These are phyloP conservation scores for Volvox africanus DNA, from an alignment of 139 green algal species.

Conservation along the genomic window DNA sequence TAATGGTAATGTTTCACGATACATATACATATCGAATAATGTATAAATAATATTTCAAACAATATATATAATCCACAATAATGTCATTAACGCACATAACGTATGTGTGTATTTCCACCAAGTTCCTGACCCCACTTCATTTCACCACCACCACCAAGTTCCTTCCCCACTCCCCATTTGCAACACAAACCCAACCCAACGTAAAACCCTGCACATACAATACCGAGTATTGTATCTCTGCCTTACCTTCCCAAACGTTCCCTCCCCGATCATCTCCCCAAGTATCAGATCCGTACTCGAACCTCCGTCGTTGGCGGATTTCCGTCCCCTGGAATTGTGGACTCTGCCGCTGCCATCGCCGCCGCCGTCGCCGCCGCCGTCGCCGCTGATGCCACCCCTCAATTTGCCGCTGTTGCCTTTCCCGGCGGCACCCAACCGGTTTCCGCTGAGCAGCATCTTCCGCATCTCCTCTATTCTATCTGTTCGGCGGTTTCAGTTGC, in stretches of 20 bases:
- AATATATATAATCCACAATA: too few relatives aligned
- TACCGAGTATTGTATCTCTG: too few relatives aligned
- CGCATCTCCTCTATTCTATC: slow-evolving; percentile 41
- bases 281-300: not conserved
- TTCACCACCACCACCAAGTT: too few relatives aligned
- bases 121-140: too few relatives aligned
- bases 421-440: not conserved
- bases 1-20: too few relatives aligned
- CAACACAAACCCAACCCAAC: too few relatives aligned
- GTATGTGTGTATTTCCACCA: too few relatives aligned
- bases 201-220: too few relatives aligned
- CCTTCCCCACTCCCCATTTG: too few relatives aligned
- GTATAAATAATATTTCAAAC: too few relatives aligned
- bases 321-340: not conserved
- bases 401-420: not conserved
- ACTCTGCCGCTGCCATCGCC: not conserved
- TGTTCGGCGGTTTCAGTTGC: not conserved
- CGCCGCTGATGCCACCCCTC: not conserved
- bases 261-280: slow-evolving; percentile 54
- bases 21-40: too few relatives aligned
- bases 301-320: not conserved
- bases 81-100: too few relatives aligned
- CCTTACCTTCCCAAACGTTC: slow-evolving; percentile 56
- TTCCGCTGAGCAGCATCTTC: slow-evolving; percentile 7
- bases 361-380: slow-evolving; percentile 3